phyloP scores from a whole-genome alignment of 2,329 filamentous ascomycete genomes.

The Clonostachys chloroleuca region DNA sequence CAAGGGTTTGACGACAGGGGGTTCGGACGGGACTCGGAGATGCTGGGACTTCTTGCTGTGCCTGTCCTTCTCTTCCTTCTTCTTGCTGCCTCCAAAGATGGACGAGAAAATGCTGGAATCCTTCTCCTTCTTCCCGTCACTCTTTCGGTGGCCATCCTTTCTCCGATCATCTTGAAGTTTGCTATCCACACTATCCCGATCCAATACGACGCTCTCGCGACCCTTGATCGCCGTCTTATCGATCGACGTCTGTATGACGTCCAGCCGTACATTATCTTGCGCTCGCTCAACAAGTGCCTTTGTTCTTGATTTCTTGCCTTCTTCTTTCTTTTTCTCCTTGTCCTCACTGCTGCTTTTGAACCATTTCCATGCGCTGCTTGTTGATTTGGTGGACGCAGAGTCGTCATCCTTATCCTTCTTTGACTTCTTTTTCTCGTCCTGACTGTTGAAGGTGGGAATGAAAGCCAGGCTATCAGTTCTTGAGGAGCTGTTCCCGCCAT shows the following conservation, averaged over 20 bases:
- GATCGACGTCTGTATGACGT: constrained; percentile 83
- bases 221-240: constrained; percentile 61
- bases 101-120: constrained; percentile 91
- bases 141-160: constrained; percentile 73
- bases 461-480: constrained; percentile 76
- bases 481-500: constrained; percentile 62
- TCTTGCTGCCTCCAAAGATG: constrained; percentile 86
- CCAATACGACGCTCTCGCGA: constrained; percentile 79
- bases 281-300: constrained; percentile 51
- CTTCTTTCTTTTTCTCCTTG: constrained; percentile 55
- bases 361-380: constrained; percentile 66
- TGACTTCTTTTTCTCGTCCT: constrained; percentile 70
- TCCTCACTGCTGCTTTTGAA: constrained; percentile 74
- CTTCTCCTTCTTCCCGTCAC: constrained; percentile 83
- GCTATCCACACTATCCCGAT: constrained; percentile 68
- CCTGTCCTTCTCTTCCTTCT: constrained; percentile 74
- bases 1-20: constrained; percentile 63
- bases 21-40: constrained; percentile 76
- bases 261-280: constrained; percentile 78
- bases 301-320: constrained; percentile 64
- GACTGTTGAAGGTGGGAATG: constrained; percentile 62
- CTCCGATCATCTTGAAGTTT: constrained; percentile 78
- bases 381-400: constrained; percentile 56
- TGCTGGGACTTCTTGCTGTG: constrained; percentile 70
- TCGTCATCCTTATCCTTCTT: constrained; percentile 70